Evolutionary conservation across 2,329 filamentous ascomycete genomes (phyloP).

Genomic region (Monosporascus ibericus): DNA sequence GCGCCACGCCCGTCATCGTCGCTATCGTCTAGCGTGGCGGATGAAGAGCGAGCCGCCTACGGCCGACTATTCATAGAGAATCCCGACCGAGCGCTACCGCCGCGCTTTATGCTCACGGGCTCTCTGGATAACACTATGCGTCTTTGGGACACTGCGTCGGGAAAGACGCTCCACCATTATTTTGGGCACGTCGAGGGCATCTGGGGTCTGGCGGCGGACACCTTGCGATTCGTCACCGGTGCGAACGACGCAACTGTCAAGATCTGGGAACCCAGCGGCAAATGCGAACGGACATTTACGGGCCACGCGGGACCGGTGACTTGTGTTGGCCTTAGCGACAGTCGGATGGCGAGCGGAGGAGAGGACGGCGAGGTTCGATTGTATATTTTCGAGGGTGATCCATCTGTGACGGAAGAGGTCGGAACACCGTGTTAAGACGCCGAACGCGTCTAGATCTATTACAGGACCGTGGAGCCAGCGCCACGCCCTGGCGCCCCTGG

Average conservation of each 20-base stretch:
- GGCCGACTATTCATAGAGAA: slow-evolving; percentile 57
- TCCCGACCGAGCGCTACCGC: slow-evolving; percentile 62
- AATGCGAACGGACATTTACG: slow-evolving; percentile 86
- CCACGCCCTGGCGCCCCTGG: too few species aligned
- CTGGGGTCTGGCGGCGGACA: slow-evolving; percentile 88
- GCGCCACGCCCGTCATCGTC: slow-evolving; percentile 17
- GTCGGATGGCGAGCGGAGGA: slow-evolving; percentile 81
- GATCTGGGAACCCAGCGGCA: slow-evolving; percentile 88
- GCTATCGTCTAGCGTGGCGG: slow-evolving; percentile 18
- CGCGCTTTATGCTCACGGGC: slow-evolving; percentile 87
- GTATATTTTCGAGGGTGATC: slow-evolving; percentile 63
- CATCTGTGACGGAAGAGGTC: slow-evolving; percentile 36
- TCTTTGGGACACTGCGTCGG: slow-evolving; percentile 82
- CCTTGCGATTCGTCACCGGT: slow-evolving; percentile 78
- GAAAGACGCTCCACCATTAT: slow-evolving; percentile 81
- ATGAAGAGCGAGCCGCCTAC: slow-evolving; percentile 49
- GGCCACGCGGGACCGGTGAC: slow-evolving; percentile 89
- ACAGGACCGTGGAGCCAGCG: too few species aligned
- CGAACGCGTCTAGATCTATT: neutral
- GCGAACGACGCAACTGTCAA: slow-evolving; percentile 95
- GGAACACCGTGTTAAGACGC: slow-evolving; percentile 42
- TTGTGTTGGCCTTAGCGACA: slow-evolving; percentile 86
- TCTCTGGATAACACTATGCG: slow-evolving; percentile 88
- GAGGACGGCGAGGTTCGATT: slow-evolving; percentile 90
- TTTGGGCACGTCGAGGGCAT: slow-evolving; percentile 96